Conservation (phyloP, 371 early-diverging fungal species). For the Gilbertella persicaria region DNA sequence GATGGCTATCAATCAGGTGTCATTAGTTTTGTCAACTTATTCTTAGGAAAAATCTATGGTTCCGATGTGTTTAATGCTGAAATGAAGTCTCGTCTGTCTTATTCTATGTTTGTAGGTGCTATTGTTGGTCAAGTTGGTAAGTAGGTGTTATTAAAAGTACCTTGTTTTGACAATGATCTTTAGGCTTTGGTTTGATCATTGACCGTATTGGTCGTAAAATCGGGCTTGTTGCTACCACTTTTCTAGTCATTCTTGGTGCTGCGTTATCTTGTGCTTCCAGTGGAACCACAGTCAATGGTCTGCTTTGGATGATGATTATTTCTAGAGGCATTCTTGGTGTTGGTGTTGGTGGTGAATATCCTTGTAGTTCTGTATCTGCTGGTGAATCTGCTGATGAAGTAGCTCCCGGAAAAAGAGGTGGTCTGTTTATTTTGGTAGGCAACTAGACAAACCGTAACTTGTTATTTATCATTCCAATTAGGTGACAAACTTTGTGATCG, state of each 20-base stretch:
- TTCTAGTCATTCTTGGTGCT: conserved; percentile 53
- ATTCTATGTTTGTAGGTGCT: conserved; percentile 50
- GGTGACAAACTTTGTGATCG: conserved; percentile 59
- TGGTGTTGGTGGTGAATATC: conserved; percentile 59
- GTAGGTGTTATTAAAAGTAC: neutral
- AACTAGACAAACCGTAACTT: no score
- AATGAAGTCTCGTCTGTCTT: conserved; percentile 41
- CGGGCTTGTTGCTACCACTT: conserved; percentile 51
- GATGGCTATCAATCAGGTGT: conserved; percentile 53
- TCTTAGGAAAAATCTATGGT: conserved; percentile 41
- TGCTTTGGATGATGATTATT: conserved; percentile 65
- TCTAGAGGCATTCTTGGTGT: conserved; percentile 60
- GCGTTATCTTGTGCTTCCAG: conserved; percentile 47
- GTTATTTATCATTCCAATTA: no score
- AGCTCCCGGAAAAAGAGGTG: conserved; percentile 52
- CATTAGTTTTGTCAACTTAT: conserved; percentile 43
- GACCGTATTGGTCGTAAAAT: conserved; percentile 58
- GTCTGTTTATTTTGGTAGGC: conserved; percentile 55
- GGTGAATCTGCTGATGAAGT: conserved; percentile 65
- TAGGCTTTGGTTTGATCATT: conserved; percentile 49
- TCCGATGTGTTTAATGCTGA: conserved; percentile 27
- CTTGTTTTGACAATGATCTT: neutral
- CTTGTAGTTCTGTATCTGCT: conserved; percentile 61
- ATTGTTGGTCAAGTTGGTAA: conserved; percentile 50
- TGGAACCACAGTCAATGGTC: conserved; percentile 36